phyloP scores from a whole-genome alignment of 1,139 yeast species.

The Kodamaea fungicola region DNA sequence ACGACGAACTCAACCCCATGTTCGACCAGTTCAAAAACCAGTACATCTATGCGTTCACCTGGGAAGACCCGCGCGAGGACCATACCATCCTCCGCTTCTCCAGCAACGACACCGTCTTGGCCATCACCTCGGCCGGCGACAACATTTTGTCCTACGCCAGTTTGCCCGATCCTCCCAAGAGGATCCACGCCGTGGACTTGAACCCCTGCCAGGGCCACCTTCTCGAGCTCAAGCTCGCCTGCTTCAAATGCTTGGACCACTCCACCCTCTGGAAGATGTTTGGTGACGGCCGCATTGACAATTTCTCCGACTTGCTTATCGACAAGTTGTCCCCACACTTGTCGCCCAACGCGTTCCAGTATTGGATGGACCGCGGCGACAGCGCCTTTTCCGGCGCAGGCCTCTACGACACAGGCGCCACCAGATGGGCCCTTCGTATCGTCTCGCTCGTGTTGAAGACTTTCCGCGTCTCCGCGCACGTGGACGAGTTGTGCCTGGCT shows the following conservation, averaged over 20 bases:
- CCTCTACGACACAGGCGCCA: slow-evolving; percentile 75
- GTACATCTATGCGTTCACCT: slow-evolving; percentile 81
- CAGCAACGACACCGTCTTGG: slow-evolving; percentile 67
- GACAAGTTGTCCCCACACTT: slow-evolving; percentile 61
- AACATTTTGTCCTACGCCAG: slow-evolving; percentile 72
- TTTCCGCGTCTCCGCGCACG: slow-evolving; percentile 51
- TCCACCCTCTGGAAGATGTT: slow-evolving; percentile 70
- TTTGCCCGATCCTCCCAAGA: slow-evolving; percentile 65
- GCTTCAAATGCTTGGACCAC: slow-evolving; percentile 51
- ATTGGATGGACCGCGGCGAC: slow-evolving; percentile 67
- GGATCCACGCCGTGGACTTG: slow-evolving; percentile 81
- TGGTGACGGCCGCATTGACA: slow-evolving; percentile 66
- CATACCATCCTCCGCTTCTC: slow-evolving; percentile 58
- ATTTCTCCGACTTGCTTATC: slow-evolving; percentile 45
- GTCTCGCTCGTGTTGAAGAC: slow-evolving; percentile 57
- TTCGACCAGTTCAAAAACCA: slow-evolving; percentile 73
- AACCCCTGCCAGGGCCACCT: slow-evolving; percentile 82
- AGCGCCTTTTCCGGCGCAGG: slow-evolving; percentile 56
- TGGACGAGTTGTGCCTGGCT: slow-evolving; percentile 56
- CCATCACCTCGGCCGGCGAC: slow-evolving; percentile 86
- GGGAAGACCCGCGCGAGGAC: slow-evolving; percentile 90
- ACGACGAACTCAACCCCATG: slow-evolving; percentile 65
- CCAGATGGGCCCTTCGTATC: slow-evolving; percentile 79
- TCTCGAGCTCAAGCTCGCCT: slow-evolving; percentile 73
- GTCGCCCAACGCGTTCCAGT: slow-evolving; percentile 79